Evolutionary conservation across 768 basidiomycete genomes (phyloP).

Genomic region (Mrakia blollopis): DNA sequence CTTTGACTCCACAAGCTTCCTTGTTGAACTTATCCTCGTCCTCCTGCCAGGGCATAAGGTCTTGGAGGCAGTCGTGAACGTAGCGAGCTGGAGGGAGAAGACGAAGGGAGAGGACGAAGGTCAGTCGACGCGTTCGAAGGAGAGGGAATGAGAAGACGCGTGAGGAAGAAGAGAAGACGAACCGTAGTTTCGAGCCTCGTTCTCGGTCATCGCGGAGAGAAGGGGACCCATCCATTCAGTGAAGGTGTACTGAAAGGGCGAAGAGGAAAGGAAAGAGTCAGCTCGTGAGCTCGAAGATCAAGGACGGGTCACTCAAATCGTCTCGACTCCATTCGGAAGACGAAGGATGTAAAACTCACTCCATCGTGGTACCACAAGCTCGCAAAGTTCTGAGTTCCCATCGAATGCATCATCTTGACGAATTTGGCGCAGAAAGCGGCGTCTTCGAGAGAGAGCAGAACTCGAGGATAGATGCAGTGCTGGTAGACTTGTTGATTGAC

Average conservation of each 20-base stretch:
- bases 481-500: constrained; percentile 54
- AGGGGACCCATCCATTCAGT: constrained; percentile 76
- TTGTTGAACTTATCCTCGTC: constrained; percentile 55
- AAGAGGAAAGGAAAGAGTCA: constrained; percentile 1
- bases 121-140: not conserved
- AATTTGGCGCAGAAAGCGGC: constrained; percentile 90
- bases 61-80: constrained; percentile 67
- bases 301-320: too few relatives aligned
- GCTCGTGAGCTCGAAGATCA: not conserved
- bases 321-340: not conserved
- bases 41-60: constrained; percentile 72
- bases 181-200: constrained; percentile 94
- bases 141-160: not conserved
- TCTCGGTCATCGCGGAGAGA: constrained; percentile 89
- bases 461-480: constrained; percentile 87
- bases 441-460: constrained; percentile 91
- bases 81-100: constrained; percentile 69
- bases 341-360: constrained; percentile 47
- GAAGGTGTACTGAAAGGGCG: constrained; percentile 57
- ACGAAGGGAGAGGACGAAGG: not conserved
- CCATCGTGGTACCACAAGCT: constrained; percentile 80
- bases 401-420: constrained; percentile 76
- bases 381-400: constrained; percentile 84
- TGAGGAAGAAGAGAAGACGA: constrained; percentile 35
- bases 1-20: constrained; percentile 65